These are phyloP conservation scores for Yamadazyma philogaea DNA, from an alignment of 805 yeast genomes.

Conservation along the genomic window DNA sequence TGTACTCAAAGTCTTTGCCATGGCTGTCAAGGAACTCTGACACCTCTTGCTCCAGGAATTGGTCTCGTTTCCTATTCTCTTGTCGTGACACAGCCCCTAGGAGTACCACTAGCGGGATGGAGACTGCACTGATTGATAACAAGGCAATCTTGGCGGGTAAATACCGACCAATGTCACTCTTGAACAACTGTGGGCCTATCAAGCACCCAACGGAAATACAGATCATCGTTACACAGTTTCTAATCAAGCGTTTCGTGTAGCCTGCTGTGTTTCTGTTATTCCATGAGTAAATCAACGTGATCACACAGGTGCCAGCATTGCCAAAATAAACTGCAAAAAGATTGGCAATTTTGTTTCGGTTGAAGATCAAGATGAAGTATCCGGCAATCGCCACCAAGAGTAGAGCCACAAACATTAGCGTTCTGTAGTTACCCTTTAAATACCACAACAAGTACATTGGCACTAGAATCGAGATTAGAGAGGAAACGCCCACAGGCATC, in stretches of 20 bases:
- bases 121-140: slow-evolving; percentile 47
- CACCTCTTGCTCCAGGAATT: slow-evolving; percentile 9
- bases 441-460: slow-evolving; percentile 31
- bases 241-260: slow-evolving; percentile 65
- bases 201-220: slow-evolving; percentile 67
- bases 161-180: slow-evolving; percentile 51
- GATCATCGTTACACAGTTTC: slow-evolving; percentile 56
- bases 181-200: slow-evolving; percentile 67
- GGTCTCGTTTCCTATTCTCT: slow-evolving; percentile 54
- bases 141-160: slow-evolving; percentile 57
- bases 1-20: slow-evolving; percentile 42
- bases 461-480: slow-evolving; percentile 28
- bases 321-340: slow-evolving; percentile 48
- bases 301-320: slow-evolving; percentile 56
- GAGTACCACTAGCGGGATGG: slow-evolving; percentile 41
- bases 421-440: slow-evolving; percentile 21
- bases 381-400: slow-evolving; percentile 34
- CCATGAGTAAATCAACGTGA: slow-evolving; percentile 60
- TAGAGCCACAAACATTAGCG: slow-evolving; percentile 28
- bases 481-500: slow-evolving; percentile 57
- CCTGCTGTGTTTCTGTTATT: slow-evolving; percentile 67
- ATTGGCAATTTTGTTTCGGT: slow-evolving; percentile 41
- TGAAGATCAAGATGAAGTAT: slow-evolving; percentile 40
- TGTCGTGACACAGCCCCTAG: slow-evolving; percentile 42
- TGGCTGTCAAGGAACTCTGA: slow-evolving; percentile 17